Percentiles rank a stretch among this genome's conserved stretches.
Conservation (phyloP, 148 eudicot species). For the Beta vulgaris region DNA sequence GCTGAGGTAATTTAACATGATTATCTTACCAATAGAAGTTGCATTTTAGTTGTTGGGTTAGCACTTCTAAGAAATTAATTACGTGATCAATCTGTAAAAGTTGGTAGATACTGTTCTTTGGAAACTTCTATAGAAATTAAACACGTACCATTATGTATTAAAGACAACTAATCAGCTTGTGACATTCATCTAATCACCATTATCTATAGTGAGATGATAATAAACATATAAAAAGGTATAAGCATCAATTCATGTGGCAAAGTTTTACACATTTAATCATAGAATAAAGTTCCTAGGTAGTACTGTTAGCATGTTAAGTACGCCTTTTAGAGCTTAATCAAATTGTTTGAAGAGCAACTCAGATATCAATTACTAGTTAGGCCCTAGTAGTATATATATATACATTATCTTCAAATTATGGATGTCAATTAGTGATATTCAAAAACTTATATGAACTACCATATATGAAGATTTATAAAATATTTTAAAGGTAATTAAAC, state of each 20-base stretch:
- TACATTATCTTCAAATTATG: neutral
- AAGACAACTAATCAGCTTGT: slow-evolving; percentile 8
- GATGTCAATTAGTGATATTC: neutral
- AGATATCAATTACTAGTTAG: neutral
- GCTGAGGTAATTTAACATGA: slow-evolving; percentile 1
- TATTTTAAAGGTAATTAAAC: too few species aligned
- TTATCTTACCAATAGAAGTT: slow-evolving; percentile 4
- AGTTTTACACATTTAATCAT: slow-evolving; percentile 13
- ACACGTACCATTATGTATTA: neutral
- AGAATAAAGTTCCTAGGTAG: slow-evolving; percentile 16
- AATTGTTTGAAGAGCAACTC: neutral
- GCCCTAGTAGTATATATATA: neutral
- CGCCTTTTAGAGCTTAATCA: slow-evolving; percentile 2
- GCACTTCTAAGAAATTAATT: neutral
- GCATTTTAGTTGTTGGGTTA: slow-evolving; percentile 5
- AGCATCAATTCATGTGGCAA: slow-evolving; percentile 22
- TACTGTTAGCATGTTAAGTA: slow-evolving; percentile 13
- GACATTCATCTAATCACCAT: slow-evolving; percentile 12
- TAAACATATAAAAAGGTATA: neutral
- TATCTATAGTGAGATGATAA: neutral
- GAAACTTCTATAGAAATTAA: slow-evolving; percentile 5
- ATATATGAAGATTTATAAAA: too few species aligned
- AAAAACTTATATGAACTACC: too few species aligned
- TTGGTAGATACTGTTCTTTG: slow-evolving; percentile 16
- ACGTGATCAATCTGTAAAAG: slow-evolving; percentile 10